Conservation (phyloP, 2,329 filamentous ascomycete species). For the Talaromyces islandicus region DNA sequence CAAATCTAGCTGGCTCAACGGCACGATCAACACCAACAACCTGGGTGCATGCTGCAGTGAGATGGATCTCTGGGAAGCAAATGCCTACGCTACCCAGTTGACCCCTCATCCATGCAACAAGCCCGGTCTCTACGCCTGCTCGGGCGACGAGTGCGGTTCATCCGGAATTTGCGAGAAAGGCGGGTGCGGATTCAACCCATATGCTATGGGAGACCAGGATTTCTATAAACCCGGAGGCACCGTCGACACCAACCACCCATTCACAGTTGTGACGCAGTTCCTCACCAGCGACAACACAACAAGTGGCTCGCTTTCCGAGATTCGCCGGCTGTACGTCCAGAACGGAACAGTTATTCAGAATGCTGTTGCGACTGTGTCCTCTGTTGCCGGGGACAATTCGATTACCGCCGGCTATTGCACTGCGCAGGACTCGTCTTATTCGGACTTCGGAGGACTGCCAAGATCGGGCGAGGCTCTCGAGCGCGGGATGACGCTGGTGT, state of each 20-base stretch:
- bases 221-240: slow-evolving; percentile 58
- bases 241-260: slow-evolving; percentile 54
- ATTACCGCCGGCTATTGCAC: slow-evolving; percentile 46
- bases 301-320: slow-evolving; percentile 51
- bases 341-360: slow-evolving; percentile 55
- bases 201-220: slow-evolving; percentile 57
- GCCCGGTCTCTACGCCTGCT: slow-evolving; percentile 48
- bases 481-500: slow-evolving; percentile 58
- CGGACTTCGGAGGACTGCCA: slow-evolving; percentile 52
- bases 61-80: slow-evolving; percentile 68
- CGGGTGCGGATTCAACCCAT: slow-evolving; percentile 66
- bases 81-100: slow-evolving; percentile 57
- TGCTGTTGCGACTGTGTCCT: slow-evolving; percentile 40
- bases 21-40: slow-evolving; percentile 48
- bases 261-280: slow-evolving; percentile 66
- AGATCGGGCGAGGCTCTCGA: slow-evolving; percentile 51
- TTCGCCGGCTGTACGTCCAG: slow-evolving; percentile 62
- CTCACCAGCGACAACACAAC: slow-evolving; percentile 45
- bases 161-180: slow-evolving; percentile 61
- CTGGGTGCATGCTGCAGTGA: slow-evolving; percentile 61
- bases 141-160: slow-evolving; percentile 48
- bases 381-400: slow-evolving; percentile 49
- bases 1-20: slow-evolving; percentile 49
- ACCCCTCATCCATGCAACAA: slow-evolving; percentile 60
- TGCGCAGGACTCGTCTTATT: slow-evolving; percentile 51